These are phyloP conservation scores for Solanum gracilifrons DNA, from an alignment of 257 asterid species.

Conservation along the genomic window DNA sequence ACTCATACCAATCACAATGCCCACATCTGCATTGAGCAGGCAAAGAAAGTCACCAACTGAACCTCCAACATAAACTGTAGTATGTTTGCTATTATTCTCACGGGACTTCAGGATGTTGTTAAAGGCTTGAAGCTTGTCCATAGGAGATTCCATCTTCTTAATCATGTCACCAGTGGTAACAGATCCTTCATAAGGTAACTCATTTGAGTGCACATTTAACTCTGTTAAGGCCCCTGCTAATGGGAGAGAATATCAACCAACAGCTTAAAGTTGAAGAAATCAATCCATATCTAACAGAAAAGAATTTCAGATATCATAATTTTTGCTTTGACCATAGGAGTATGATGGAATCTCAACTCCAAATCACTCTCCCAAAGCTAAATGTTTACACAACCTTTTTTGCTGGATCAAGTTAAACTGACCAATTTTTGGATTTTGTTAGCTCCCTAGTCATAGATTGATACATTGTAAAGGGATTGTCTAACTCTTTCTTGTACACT, in stretches of 20 bases:
- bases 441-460: neutral
- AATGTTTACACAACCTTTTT: neutral
- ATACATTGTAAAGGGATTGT: neutral
- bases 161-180: conserved; percentile 42
- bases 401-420: neutral
- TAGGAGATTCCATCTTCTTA: conserved; percentile 43
- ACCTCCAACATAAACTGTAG: conserved; percentile 51
- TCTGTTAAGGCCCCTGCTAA: conserved; percentile 20
- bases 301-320: neutral
- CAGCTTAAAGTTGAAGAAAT: neutral
- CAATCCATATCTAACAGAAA: neutral
- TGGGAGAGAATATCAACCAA: neutral
- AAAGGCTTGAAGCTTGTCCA: conserved; percentile 49
- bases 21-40: conserved; percentile 51
- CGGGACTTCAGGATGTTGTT: conserved; percentile 17
- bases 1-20: conserved; percentile 47
- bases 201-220: conserved; percentile 40
- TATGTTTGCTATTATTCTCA: conserved; percentile 9
- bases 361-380: neutral
- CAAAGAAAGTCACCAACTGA: conserved; percentile 56
- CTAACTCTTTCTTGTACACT: neutral
- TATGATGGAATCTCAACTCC: neutral
- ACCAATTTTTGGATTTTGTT: neutral
- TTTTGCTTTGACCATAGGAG: neutral
- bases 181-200: conserved; percentile 38